Evolutionary conservation across 345 rosid genomes (phyloP), one percentile per base, ranked within the genome.

Genomic region (Linum tenue): DNA sequence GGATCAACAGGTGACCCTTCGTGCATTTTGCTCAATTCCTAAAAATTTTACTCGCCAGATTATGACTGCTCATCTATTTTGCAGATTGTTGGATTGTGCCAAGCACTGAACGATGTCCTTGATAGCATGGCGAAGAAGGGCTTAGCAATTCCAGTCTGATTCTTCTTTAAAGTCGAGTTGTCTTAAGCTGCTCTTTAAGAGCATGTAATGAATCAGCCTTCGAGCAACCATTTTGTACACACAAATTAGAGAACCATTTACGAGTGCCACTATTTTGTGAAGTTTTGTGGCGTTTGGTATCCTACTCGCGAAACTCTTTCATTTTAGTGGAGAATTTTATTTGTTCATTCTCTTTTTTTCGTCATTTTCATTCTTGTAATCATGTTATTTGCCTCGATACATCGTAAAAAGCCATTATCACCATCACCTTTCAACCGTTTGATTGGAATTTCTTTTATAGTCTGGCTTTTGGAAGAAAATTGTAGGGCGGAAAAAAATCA

Each of bases 61-160:
- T 16, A 56, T 11, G 35, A n/a, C 35, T 35, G 31, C 31, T 22
- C 31, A 22, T 22, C 31, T 22, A 22, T 72, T 72, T 16, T 74
- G 82, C 88, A 90, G 96, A 90, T 94, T 67, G 95, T 84, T 37
- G 96, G 96, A 44, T 82, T 94, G 39, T 90, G 96, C 75, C 99
- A 94, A 76, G 87, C 96, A 9, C 84, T 94, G 72, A 94, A 90
- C 51, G 99, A 88, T 69, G 81, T 94, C 67, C 85, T 90, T 40
- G 99, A 88, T 64, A 78, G 89, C 76, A 87, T 89, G 97, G 96
- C 90, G 10, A 85, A 87, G 86, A 87, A 86, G 81, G 97, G 96
- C 79, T 65, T 87, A 71, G 62, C 90, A 5, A 83, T 92, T 71
- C 96, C 91, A n/a, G 91, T 92, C 60, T 92, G 81, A 87, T 64